Percentiles rank a stretch among this genome's conserved stretches.
Evolutionary conservation across 164 flowering plant genomes (phyloP).

Genomic region (Saururus chinensis): DNA sequence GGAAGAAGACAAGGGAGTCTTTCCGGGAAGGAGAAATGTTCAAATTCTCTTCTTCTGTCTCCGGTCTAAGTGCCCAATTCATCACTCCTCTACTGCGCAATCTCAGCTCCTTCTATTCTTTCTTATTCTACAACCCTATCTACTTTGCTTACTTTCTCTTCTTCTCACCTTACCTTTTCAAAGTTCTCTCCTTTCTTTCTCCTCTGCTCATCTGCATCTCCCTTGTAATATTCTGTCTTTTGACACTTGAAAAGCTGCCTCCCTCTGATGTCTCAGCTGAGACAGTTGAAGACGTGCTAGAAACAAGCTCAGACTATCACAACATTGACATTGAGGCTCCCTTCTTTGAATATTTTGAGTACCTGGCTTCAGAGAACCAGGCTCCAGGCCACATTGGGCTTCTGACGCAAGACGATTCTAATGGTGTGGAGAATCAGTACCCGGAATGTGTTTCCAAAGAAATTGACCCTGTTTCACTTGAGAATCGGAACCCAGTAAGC

Average conservation of each 20-base stretch:
- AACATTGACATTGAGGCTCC: background rate
- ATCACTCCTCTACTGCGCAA: constrained; percentile 26
- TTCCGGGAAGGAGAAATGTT: constrained; percentile 17
- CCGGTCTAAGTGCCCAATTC: constrained; percentile 13
- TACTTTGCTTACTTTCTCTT: constrained; percentile 67
- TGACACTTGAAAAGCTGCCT: constrained; percentile 21
- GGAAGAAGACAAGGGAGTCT: background rate
- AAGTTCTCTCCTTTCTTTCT: constrained; percentile 53
- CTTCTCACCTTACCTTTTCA: constrained; percentile 69
- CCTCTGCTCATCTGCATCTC: constrained; percentile 73
- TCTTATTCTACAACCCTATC: constrained; percentile 53
- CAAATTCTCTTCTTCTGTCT: constrained; percentile 15
- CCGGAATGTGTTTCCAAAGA: background rate
- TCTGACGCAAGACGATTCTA: too few relatives aligned
- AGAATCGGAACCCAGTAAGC: background rate
- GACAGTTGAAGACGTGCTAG: background rate
- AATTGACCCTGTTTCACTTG: background rate
- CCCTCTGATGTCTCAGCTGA: background rate
- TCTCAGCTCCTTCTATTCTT: constrained; percentile 24
- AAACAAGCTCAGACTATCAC: background rate
- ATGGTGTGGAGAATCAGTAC: background rate
- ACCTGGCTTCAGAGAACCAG: background rate
- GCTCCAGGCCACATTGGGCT: too few relatives aligned
- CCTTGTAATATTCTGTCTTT: constrained; percentile 43
- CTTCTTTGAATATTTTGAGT: background rate